Percentiles rank a stretch among this genome's conserved stretches.
These are phyloP conservation scores for Calonectria honghensis DNA, from an alignment of 2,329 filamentous ascomycete genomes.

Conservation along the genomic window DNA sequence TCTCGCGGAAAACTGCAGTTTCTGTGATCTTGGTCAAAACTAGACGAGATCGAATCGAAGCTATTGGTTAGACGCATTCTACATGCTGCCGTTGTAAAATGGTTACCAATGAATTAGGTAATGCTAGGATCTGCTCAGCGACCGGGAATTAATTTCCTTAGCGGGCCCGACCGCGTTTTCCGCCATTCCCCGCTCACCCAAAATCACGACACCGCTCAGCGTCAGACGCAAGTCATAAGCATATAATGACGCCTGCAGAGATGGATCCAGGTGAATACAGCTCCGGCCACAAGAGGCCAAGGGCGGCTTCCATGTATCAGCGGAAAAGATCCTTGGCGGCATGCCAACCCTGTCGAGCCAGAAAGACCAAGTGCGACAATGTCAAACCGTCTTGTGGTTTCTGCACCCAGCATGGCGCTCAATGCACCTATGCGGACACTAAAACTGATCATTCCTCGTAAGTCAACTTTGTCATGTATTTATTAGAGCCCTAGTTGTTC, in stretches of 20 bases:
- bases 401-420: constrained; percentile 34
- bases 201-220: not conserved
- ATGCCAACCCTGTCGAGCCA: constrained; percentile 37
- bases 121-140: not conserved
- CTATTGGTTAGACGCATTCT: not conserved
- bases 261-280: not conserved
- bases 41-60: not conserved
- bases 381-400: constrained; percentile 39
- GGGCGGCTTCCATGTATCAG: constrained; percentile 37
- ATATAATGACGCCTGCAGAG: constrained; percentile 1
- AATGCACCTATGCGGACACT: constrained; percentile 37
- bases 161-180: not conserved
- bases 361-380: constrained; percentile 45
- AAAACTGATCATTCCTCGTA: constrained; percentile 41
- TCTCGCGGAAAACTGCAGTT: not conserved
- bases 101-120: not conserved
- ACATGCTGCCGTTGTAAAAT: not conserved
- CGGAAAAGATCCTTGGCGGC: constrained; percentile 41
- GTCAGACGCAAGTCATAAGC: not conserved
- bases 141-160: not conserved
- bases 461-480: not conserved
- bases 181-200: constrained; percentile 17
- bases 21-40: not conserved
- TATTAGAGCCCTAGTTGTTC: not conserved
- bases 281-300: constrained; percentile 31